Percentiles rank a stretch among this genome's conserved stretches.
phyloP scores from a whole-genome alignment of 1,284 basidiomycete genomes.

The Agaricales sp. region DNA sequence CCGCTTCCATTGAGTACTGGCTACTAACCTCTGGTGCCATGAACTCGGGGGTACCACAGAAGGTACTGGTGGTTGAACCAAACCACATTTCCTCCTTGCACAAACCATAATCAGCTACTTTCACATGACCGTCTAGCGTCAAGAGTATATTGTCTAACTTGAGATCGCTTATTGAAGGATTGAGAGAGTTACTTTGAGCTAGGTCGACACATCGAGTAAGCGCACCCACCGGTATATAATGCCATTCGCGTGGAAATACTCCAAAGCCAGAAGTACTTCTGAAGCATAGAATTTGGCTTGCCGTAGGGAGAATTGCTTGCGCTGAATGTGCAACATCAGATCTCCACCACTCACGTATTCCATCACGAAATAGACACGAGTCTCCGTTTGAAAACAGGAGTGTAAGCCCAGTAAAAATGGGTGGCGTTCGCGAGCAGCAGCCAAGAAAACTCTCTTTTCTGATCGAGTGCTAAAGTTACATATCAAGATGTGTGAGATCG shows the following conservation, averaged over 20 bases:
- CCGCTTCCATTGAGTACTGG: slow-evolving; percentile 4
- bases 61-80: slow-evolving; percentile 95
- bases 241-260: slow-evolving; percentile 97
- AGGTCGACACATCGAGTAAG: background rate
- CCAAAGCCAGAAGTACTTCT: slow-evolving; percentile 93
- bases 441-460: slow-evolving; percentile 96
- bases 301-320: slow-evolving; percentile 88
- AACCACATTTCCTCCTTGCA: slow-evolving; percentile 99
- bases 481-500: slow-evolving; percentile 7
- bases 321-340: slow-evolving; percentile 88
- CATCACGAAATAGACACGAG: slow-evolving; percentile 91
- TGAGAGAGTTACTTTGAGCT: slow-evolving; percentile 6
- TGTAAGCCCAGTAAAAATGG: slow-evolving; percentile 96
- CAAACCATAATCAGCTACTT: slow-evolving; percentile 97
- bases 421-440: slow-evolving; percentile 93
- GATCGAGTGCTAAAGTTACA: slow-evolving; percentile 98
- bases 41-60: slow-evolving; percentile 99
- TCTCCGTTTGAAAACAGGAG: slow-evolving; percentile 99
- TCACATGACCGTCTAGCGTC: slow-evolving; percentile 96
- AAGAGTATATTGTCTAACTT: slow-evolving; percentile 98
- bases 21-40: slow-evolving; percentile 92
- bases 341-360: slow-evolving; percentile 96
- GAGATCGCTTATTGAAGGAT: slow-evolving; percentile 58
- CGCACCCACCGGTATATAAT: slow-evolving; percentile 85
- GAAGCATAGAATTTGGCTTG: slow-evolving; percentile 99